Base-by-base conservation (phyloP, 2,329 filamentous ascomycete species). In the Pyrenochaeta sp. region DNA sequence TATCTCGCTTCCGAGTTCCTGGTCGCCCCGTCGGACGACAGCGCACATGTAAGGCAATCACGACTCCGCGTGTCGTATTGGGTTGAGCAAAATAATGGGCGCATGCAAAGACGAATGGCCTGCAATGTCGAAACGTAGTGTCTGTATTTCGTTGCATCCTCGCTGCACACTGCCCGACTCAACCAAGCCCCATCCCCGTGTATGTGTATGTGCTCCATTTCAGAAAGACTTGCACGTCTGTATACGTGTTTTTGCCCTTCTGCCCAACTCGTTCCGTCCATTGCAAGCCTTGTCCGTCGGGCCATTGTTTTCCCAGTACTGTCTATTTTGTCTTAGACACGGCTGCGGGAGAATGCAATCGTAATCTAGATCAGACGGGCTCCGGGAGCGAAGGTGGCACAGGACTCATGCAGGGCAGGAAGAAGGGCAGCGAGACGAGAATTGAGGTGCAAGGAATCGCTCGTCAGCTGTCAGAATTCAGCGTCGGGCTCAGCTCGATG, bases 271-370 rank as follows among this genome's bases (percentile, higher is more conserved):
- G 18, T 36, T 27, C 23, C 37, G 9, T 10, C 17, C 17, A 15
- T 36, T 17, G 7, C n/a, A n/a, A n/a, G n/a, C n/a, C n/a, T n/a
- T n/a, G n/a, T 37, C 27, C 15, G 33, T 17, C 33, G 6, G 9
- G 15, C 17, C 17, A 15, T 36, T 17, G 7, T 20, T 4, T 41
- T 39, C 20, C 41, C 33, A 11, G 17, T 17, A 14, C 20, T 32
- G 11, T 42, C 17, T 9, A 35, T 40, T 5, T 54, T 65, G 64
- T 70, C 60, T 67, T 54, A 36, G 52, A 56, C 56, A 69, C 60
- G 37, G 51, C 50, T 30, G 42, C 50, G 54, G 49, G 46, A 54
- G 44, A 27, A 59, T 51, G 45, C 33, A 29, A 35, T 37, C 37
- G 42, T 33, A 18, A 45, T 49, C 51, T 17, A 43, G 53, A 52